These are phyloP conservation scores for Sporothrix curviconia DNA, from an alignment of 2,329 filamentous ascomycete species.

Conservation along the genomic window DNA sequence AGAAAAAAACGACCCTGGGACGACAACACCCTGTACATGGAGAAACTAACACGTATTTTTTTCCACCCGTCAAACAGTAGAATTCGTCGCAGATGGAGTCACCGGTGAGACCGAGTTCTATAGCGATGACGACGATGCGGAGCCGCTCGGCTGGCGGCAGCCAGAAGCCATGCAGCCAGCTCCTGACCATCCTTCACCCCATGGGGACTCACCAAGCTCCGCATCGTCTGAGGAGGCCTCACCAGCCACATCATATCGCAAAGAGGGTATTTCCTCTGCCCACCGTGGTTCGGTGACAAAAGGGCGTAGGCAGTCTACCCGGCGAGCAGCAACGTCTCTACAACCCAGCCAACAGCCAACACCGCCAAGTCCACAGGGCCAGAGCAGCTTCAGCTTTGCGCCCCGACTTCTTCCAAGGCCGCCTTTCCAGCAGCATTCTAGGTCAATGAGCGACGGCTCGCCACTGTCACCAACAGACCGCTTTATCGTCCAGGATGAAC, in stretches of 20 bases:
- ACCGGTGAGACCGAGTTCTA: constrained; percentile 13
- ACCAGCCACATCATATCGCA: neutral
- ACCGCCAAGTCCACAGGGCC: neutral
- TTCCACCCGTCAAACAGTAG: constrained; percentile 4
- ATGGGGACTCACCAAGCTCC: neutral
- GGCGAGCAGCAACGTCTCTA: neutral
- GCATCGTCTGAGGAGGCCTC: neutral
- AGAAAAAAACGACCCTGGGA: too few species aligned
- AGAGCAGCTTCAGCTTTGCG: neutral
- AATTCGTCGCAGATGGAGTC: constrained; percentile 16
- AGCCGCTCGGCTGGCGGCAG: neutral
- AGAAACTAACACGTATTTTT: constrained; percentile 14
- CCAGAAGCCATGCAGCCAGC: neutral
- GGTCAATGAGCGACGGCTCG: neutral
- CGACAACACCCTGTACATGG: too few species aligned
- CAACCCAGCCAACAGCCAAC: neutral
- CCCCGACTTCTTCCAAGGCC: neutral
- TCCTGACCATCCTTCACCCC: neutral
- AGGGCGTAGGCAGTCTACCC: neutral
- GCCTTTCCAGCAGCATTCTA: neutral
- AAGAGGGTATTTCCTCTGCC: neutral
- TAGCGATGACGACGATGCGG: constrained; percentile 7
- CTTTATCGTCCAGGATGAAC: constrained; percentile 25
- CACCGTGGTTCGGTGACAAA: neutral
- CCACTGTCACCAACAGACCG: constrained; percentile 25